Percentiles rank a stretch among this genome's conserved stretches.
Conservation (phyloP, 2,329 filamentous ascomycete species). For the Lomentospora prolificans region DNA sequence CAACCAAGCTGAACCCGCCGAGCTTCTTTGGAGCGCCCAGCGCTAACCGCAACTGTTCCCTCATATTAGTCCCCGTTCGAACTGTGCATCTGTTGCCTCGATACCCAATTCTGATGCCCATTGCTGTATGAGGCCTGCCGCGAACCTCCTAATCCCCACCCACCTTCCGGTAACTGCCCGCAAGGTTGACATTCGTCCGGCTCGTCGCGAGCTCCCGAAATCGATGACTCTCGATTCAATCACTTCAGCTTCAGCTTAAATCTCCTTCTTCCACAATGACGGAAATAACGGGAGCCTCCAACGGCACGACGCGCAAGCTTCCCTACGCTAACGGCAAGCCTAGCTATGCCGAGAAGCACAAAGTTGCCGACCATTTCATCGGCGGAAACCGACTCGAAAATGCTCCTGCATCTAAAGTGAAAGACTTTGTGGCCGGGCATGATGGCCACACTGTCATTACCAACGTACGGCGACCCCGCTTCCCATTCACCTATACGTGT, state of each 20-base stretch:
- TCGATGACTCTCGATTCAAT: not conserved
- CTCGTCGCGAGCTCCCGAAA: slow-evolving; percentile 13
- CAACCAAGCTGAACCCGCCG: no score
- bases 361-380: slow-evolving; percentile 87
- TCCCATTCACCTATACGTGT: not conserved
- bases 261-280: slow-evolving; percentile 32
- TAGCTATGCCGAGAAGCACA: slow-evolving; percentile 71
- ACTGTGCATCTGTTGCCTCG: slow-evolving; percentile 5
- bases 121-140: not conserved
- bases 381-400: slow-evolving; percentile 81
- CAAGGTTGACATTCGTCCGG: not conserved
- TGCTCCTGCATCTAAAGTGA: slow-evolving; percentile 76
- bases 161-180: slow-evolving; percentile 11
- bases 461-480: slow-evolving; percentile 56
- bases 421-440: slow-evolving; percentile 86
- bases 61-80: slow-evolving; percentile 6
- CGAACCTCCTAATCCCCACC: slow-evolving; percentile 20
- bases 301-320: slow-evolving; percentile 36
- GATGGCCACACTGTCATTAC: slow-evolving; percentile 97
- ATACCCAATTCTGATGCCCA: not conserved
- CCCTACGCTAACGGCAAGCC: slow-evolving; percentile 47
- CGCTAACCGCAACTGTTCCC: not conserved
- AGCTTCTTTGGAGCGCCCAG: not conserved
- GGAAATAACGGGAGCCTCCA: slow-evolving; percentile 30
- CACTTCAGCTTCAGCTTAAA: slow-evolving; percentile 14